Base-by-base conservation (phyloP, 2,329 filamentous ascomycete genomes). In the Acephala macrosclerotiorum region DNA sequence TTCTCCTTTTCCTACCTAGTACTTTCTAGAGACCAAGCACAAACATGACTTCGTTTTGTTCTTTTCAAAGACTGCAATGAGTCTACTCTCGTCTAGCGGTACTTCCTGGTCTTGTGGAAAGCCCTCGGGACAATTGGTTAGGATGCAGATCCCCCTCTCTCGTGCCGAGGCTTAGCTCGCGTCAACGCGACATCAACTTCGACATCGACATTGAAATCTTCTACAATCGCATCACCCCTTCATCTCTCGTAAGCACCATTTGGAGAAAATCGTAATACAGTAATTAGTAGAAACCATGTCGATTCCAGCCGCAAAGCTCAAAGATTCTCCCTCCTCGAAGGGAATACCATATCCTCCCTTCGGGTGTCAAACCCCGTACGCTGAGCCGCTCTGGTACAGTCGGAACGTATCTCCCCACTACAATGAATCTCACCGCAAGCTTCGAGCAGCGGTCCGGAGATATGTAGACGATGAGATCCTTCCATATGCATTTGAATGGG, bases 401-500 rank as follows among this genome's bases (percentile, higher is more conserved):
- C 61, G 75, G 18, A 69, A 75, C 42, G 61, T 71, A 4, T 72
- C 75, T 40, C 86, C 88, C 0, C 90, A 90, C 77, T 91, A 91
- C 80, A 89, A 83, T 33, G 80, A 84, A 16, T 85, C 84, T 2
- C 89, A 91, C 73, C 82, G 83, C 36, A 78, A 77, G n/a, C 80
- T 91, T 1, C 86, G 87, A 60, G 80, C 84, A 42, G 80, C 79
- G 4, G 78, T 90, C 0, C 84, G 89, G 45, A 73, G 80, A 26
- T 91, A 90, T 67, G 79, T 91, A 57, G 84, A 91, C 65, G 80
- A 82, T 1, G 78, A 88, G 42, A 80, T 91, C 53, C 78, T 85
- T 1, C 88, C 87, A 0, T 80, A 84, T 68, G 84, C 85, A 3
- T 81, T 88, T 36, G 86, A 90, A 45, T 91, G 89, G 89, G 89